Evolutionary conservation across 352 stramenopile genomes (phyloP).

Genomic region (Pythium folliculosum): DNA sequence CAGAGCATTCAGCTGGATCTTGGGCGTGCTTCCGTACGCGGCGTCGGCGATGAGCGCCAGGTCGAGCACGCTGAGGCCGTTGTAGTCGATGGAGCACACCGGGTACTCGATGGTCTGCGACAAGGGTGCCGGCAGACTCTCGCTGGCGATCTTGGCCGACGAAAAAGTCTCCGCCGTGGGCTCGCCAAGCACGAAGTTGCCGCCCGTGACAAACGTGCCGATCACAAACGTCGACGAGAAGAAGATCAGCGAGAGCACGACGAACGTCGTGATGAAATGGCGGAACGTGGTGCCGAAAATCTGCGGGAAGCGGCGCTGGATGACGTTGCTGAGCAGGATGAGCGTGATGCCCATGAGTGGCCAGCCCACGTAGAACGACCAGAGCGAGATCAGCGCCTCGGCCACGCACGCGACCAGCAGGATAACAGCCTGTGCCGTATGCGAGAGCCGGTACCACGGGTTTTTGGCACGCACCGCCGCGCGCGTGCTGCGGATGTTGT

Average conservation of each 20-base stretch:
- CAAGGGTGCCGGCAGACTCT: conserved; percentile 5
- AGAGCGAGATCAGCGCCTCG: conserved; percentile 57
- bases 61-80: conserved; percentile 32
- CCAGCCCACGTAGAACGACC: conserved; percentile 71
- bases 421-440: conserved; percentile 45
- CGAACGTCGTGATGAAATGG: conserved; percentile 74
- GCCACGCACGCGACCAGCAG: conserved; percentile 57
- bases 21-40: conserved; percentile 32
- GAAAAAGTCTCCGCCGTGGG: conserved; percentile 35
- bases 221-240: conserved; percentile 82
- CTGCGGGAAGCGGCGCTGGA: conserved; percentile 73
- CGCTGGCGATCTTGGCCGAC: conserved; percentile 1
- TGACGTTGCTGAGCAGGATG: conserved; percentile 62
- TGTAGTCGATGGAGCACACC: conserved; percentile 34
- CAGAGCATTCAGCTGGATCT: conserved; percentile 28
- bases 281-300: conserved; percentile 75
- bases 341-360: conserved; percentile 73
- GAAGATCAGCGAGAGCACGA: conserved; percentile 78
- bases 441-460: conserved; percentile 55
- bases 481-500: conserved; percentile 46
- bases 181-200: conserved; percentile 46
- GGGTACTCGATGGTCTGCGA: conserved; percentile 29
- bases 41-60: conserved; percentile 40
- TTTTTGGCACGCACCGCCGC: conserved; percentile 37
- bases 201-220: conserved; percentile 67